Evolutionary conservation across 1,284 basidiomycete genomes (phyloP), one percentile per base, ranked within the genome.

Genomic region (Meira nashicola): DNA sequence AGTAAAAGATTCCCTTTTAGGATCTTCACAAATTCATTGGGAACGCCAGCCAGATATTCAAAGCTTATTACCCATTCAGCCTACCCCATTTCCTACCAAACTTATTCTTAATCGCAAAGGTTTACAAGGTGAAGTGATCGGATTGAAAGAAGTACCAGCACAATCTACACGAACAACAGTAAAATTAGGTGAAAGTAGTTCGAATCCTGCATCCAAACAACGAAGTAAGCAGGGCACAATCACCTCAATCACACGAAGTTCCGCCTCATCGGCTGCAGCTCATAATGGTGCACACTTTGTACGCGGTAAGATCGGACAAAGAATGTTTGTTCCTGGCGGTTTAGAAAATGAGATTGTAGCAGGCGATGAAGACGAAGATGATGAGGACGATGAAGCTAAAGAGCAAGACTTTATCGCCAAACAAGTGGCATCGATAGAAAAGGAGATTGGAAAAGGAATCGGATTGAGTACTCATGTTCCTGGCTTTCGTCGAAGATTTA

Each of bases 171-270:
- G 50, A 6, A 53, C 21, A 14, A 53, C 50, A 6, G 56, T 58
- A 38, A 43, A 68, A 59, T 14, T 73, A 60, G 5, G 90, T 89
- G 8, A 89, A 90, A 11, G 82, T 94, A 62, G 85, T 87, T 60
- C 85, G 92, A 59, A 88, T 89, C 9, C 92, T 39, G 14, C 19
- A 2, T 15, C 91, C 3, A 89, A 86, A 7, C 59, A 64, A 5
- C 82, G 82, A 49, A 84, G 1, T 64, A 67, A 10, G 66, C 65
- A 43, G 46, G 67, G n/a, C 65, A 68, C 39, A 60, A 60, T 21
- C 67, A 71, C 43, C 65, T 68, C 37, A 62, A 67, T 39, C 59
- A 64, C 15, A n/a, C 55, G 19, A 58, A 52, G 37, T 52, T 63
- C 7, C 58, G 57, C 41, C 43, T 59, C 43, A 46, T 63, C 43